Evolutionary conservation across 805 yeast genomes (phyloP), one percentile per base, ranked within the genome.

Genomic region (Ogataea paraovalis): DNA sequence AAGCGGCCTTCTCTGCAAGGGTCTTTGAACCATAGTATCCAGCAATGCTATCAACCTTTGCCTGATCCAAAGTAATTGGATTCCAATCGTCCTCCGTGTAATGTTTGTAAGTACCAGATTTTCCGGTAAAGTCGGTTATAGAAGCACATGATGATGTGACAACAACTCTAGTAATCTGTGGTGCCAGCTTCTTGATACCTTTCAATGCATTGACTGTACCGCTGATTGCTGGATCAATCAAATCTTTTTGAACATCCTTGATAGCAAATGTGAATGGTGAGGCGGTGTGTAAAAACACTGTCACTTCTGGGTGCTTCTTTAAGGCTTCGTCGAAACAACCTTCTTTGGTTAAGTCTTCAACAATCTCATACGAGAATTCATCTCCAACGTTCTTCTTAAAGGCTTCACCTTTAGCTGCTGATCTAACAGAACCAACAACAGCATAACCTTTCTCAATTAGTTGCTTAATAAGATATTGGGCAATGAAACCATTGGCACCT

Each of bases 91-190:
- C 51, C 53, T 66, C 71, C 30, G 60, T 60, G 22, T 18, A 18
- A 42, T 57, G 53, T 3, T 48, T 34, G 32, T 38, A 41, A 4
- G 52, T 51, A 3, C n/a, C 19, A 18, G 9, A 27, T 2, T 21
- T 43, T 22, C 33, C 45, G 39, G 39, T 40, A 42, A 12, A n/a
- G 20, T 27, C 30, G 27, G 30, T 48, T 40, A 80, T 65, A 2
- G 81, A 76, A 7, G 79, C 80, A 54, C 71, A 76, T 4, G 79
- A 75, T 3, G 80, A 80, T 0, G 86, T 81, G 16, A 78, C 54
- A 16, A 80, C 81, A 30, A 81, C 75, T 41, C 72, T 67, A 44
- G 71, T 69, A 30, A 77, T 72, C 46, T 71, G 66, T 8, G 76
- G 72, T 14, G 75, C 78, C 52, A 64, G 70, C 27, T 60, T 55